These are phyloP conservation scores for Shiraia bambusicola DNA, from an alignment of 2,329 filamentous ascomycete species.

Conservation along the genomic window DNA sequence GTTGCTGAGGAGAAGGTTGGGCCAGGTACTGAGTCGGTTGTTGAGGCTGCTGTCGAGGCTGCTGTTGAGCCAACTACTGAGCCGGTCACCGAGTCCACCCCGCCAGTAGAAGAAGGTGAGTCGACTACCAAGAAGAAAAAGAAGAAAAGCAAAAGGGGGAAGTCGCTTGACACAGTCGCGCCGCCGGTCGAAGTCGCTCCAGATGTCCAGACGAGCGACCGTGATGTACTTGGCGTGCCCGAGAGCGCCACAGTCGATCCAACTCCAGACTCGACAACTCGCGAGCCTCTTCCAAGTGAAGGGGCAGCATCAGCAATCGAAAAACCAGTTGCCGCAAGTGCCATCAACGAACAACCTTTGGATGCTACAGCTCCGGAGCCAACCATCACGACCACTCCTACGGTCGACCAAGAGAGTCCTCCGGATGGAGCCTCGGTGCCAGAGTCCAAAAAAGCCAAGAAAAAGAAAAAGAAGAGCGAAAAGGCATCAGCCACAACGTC, in stretches of 20 bases:
- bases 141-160: constrained; percentile 28
- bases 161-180: constrained; percentile 14
- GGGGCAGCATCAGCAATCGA: too few species aligned
- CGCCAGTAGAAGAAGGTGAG: constrained; percentile 5
- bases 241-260: neutral
- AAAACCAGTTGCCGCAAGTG: too few species aligned
- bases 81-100: neutral
- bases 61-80: neutral
- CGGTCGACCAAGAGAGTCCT: neutral
- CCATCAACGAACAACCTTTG: too few species aligned
- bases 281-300: too few species aligned
- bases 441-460: constrained; percentile 16
- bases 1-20: too few species aligned
- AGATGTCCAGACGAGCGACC: neutral
- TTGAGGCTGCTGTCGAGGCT: neutral
- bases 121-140: constrained; percentile 22
- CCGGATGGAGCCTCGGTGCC: constrained; percentile 7
- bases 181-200: constrained; percentile 8
- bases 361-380: neutral
- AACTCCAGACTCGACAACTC: neutral
- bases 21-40: neutral
- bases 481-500: constrained; percentile 8
- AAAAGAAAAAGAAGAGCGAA: constrained; percentile 25
- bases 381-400: neutral
- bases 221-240: neutral